Conservation (phyloP, 1,139 yeast species). For the Blastobotrys apis region DNA sequence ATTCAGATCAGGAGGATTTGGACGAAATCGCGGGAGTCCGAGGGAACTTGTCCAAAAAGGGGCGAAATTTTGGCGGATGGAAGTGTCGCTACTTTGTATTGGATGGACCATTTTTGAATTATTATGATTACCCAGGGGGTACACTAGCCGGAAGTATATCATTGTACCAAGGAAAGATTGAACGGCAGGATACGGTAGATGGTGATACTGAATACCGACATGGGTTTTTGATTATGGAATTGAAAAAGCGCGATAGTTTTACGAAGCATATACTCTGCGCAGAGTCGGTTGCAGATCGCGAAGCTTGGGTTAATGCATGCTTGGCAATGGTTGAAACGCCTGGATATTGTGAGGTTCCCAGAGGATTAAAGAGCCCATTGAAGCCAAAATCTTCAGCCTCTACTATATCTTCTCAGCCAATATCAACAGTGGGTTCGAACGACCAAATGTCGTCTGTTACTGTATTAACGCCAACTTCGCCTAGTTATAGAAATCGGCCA, state of each 20-base stretch:
- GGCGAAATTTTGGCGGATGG: slow-evolving; percentile 64
- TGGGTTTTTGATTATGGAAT: slow-evolving; percentile 70
- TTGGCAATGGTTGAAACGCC: slow-evolving; percentile 40
- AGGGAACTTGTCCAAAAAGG: slow-evolving; percentile 64
- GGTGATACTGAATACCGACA: slow-evolving; percentile 65
- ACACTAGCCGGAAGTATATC: slow-evolving; percentile 53
- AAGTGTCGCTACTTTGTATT: slow-evolving; percentile 68
- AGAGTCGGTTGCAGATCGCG: slow-evolving; percentile 76
- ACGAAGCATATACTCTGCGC: slow-evolving; percentile 75
- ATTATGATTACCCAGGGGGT: slow-evolving; percentile 61
- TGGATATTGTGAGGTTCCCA: slow-evolving; percentile 11
- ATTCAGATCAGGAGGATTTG: slow-evolving; percentile 28
- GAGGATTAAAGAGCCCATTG: too few relatives aligned
- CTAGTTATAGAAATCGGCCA: neutral
- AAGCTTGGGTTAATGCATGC: slow-evolving; percentile 65
- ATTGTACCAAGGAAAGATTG: slow-evolving; percentile 58
- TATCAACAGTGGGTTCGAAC: neutral
- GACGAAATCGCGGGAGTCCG: slow-evolving; percentile 54
- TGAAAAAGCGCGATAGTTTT: slow-evolving; percentile 48
- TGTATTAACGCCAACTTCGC: slow-evolving; percentile 6
- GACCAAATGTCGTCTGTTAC: slow-evolving; percentile 12
- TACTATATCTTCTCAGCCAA: neutral
- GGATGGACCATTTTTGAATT: slow-evolving; percentile 58
- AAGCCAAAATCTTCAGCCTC: neutral
- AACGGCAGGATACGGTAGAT: slow-evolving; percentile 49